A percentile compares a stretch with the other conserved stretches of the same genome.
phyloP scores from a whole-genome alignment of 2,329 filamentous ascomycete genomes.

The Karstenula rhodostoma region DNA sequence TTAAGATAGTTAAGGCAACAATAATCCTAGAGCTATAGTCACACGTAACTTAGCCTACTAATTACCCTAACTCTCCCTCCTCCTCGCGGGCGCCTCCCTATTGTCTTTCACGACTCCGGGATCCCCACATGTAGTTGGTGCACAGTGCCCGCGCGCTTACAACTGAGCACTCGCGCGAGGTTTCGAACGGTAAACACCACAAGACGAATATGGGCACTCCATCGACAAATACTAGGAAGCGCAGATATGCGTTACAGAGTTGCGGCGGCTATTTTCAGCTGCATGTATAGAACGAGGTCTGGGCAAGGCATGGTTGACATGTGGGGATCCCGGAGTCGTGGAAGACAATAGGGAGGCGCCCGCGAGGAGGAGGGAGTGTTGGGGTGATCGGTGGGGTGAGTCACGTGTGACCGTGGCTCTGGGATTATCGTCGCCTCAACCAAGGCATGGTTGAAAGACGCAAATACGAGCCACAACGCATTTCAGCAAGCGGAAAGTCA shows the following conservation, averaged over 20 bases:
- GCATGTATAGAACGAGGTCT: not conserved
- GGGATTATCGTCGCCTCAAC: too few relatives aligned
- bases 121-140: too few relatives aligned
- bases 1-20: too few relatives aligned
- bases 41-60: too few relatives aligned
- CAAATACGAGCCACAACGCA: not conserved
- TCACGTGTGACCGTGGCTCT: not conserved
- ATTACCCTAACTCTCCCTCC: too few relatives aligned
- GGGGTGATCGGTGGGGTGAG: too few relatives aligned
- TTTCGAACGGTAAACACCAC: not conserved
- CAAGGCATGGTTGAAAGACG: slow-evolving; percentile 12
- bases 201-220: not conserved
- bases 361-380: too few relatives aligned
- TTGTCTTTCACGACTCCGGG: too few relatives aligned
- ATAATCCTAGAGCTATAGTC: too few relatives aligned
- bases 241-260: not conserved
- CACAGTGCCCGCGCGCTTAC: not conserved
- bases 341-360: too few relatives aligned
- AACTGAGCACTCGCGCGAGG: not conserved
- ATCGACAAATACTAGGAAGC: slow-evolving; percentile 3
- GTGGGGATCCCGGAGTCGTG: too few relatives aligned
- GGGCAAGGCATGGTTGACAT: not conserved
- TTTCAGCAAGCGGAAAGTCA: not conserved
- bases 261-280: slow-evolving; percentile 6
- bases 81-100: too few relatives aligned